These are phyloP conservation scores for Diplodia scrobiculata DNA, from an alignment of 2,329 filamentous ascomycete genomes.

Conservation along the genomic window DNA sequence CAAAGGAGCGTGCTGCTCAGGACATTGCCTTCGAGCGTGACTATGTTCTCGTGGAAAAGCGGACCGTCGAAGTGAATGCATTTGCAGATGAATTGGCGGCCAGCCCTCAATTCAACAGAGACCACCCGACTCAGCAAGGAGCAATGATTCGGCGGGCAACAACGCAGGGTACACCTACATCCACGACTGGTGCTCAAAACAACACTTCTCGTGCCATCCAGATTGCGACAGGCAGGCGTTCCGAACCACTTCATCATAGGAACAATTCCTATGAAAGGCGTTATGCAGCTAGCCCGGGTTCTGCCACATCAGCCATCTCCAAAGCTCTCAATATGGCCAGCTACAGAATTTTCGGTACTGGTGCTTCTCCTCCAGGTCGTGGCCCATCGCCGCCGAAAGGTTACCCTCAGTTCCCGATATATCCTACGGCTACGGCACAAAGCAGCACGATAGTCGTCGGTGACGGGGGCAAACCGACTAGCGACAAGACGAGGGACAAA, in stretches of 20 bases:
- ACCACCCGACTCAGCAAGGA: slow-evolving; percentile 56
- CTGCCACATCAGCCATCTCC: slow-evolving; percentile 85
- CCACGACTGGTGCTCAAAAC: slow-evolving; percentile 68
- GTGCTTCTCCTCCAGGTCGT: slow-evolving; percentile 62
- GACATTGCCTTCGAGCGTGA: slow-evolving; percentile 90
- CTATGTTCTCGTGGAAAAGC: slow-evolving; percentile 94
- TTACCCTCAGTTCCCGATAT: slow-evolving; percentile 81
- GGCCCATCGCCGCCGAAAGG: slow-evolving; percentile 73
- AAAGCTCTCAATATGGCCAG: slow-evolving; percentile 96
- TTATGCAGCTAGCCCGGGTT: slow-evolving; percentile 71
- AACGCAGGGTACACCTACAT: slow-evolving; percentile 71
- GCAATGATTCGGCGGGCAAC: slow-evolving; percentile 74
- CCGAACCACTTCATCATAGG: slow-evolving; percentile 66
- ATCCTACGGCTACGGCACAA: slow-evolving; percentile 69
- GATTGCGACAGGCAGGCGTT: slow-evolving; percentile 66
- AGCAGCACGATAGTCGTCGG: slow-evolving; percentile 67
- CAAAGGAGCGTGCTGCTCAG: slow-evolving; percentile 70
- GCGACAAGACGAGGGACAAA: slow-evolving; percentile 65
- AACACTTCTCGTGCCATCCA: slow-evolving; percentile 73
- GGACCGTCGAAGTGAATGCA: slow-evolving; percentile 93
- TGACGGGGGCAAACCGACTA: slow-evolving; percentile 63
- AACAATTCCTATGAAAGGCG: slow-evolving; percentile 79
- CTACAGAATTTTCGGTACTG: slow-evolving; percentile 70
- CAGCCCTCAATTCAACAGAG: slow-evolving; percentile 63
- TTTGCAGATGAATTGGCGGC: slow-evolving; percentile 93